A percentile compares a stretch with the other conserved stretches of the same genome.
Evolutionary conservation across 2,329 filamentous ascomycete genomes (phyloP).

Genomic region (Alternaria longipes): DNA sequence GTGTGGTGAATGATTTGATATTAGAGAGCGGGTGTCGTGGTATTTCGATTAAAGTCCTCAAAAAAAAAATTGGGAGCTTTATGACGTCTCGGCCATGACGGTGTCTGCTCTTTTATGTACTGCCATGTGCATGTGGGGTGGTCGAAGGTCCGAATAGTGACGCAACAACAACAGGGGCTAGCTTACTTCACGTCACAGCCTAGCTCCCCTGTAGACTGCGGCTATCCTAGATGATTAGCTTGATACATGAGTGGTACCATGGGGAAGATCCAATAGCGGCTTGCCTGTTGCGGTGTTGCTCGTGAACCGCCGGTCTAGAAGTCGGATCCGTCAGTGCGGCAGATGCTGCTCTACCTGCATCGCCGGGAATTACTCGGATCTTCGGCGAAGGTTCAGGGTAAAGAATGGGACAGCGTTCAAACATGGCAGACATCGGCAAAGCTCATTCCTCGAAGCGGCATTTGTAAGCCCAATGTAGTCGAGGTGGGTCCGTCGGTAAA

Average conservation of each 20-base stretch:
- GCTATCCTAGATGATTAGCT: conserved; percentile 9
- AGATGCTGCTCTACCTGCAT: background rate
- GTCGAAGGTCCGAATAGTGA: conserved; percentile 27
- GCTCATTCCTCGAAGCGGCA: background rate
- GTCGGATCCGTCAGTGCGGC: background rate
- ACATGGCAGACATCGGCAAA: conserved; percentile 1
- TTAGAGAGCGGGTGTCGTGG: background rate
- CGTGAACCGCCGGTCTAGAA: conserved; percentile 4
- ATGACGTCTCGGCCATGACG: conserved; percentile 7
- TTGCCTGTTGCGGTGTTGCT: background rate
- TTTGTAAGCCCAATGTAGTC: conserved; percentile 15
- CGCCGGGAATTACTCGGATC: conserved; percentile 8
- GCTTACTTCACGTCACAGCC: conserved; percentile 14
- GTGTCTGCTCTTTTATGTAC: conserved; percentile 19
- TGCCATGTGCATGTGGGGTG: conserved; percentile 27
- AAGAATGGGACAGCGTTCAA: background rate
- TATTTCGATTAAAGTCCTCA: background rate
- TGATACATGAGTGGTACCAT: background rate
- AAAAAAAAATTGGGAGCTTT: background rate
- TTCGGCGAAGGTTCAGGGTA: background rate
- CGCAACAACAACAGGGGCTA: conserved; percentile 29
- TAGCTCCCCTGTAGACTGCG: conserved; percentile 8
- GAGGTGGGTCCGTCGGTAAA: conserved; percentile 9
- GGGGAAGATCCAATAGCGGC: background rate
- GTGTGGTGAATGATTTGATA: background rate